A percentile compares a stretch with the other conserved stretches of the same genome.
These are phyloP conservation scores for Teratosphaeria zuluensis DNA, from an alignment of 2,329 filamentous ascomycete species.

Conservation along the genomic window DNA sequence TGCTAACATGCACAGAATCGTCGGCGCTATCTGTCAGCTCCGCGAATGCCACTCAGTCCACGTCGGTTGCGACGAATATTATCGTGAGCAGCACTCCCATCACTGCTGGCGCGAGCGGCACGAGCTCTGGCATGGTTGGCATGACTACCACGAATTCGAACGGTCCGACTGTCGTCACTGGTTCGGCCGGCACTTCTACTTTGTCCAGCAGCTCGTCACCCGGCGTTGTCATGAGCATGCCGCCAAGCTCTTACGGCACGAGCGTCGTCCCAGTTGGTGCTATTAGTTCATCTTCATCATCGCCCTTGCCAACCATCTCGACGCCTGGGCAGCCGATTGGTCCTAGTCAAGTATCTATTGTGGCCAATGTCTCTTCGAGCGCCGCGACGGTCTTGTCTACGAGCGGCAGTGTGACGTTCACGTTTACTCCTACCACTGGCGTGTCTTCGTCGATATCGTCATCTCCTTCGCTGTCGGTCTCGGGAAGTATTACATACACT, in stretches of 20 bases:
- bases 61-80: conserved; percentile 3
- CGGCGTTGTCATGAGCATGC: not conserved
- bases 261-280: conserved; percentile 1
- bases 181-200: not conserved
- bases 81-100: not conserved
- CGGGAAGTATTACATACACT: not conserved
- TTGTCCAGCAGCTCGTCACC: not conserved
- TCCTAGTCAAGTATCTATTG: not conserved
- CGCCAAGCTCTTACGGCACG: conserved; percentile 6
- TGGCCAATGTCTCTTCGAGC: not conserved
- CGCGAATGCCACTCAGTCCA: conserved; percentile 4
- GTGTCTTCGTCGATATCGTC: not conserved
- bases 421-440: not conserved
- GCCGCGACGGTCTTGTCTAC: not conserved
- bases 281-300: not conserved
- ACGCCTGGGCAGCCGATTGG: not conserved
- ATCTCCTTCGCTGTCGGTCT: not conserved
- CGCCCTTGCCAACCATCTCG: not conserved
- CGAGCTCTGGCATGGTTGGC: not conserved
- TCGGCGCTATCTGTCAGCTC: not conserved
- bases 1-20: not conserved
- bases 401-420: not conserved
- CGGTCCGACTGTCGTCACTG: not conserved
- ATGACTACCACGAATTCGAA: not conserved
- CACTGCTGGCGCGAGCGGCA: not conserved